Conservation (phyloP, 495 filamentous ascomycete genomes). For the Oleoguttula mirabilis region DNA sequence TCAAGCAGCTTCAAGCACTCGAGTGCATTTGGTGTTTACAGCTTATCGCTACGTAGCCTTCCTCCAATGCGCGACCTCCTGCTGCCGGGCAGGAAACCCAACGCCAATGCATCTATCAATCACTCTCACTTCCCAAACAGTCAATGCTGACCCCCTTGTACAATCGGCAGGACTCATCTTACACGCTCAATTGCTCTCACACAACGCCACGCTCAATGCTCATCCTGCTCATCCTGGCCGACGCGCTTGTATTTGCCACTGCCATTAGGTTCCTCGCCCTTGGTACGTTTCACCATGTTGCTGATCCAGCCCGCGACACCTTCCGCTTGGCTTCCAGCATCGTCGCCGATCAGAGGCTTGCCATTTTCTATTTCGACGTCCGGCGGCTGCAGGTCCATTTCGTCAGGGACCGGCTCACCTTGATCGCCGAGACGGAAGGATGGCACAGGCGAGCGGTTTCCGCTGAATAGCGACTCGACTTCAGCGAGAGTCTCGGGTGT, state of each 20-base stretch:
- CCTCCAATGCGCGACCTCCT: no score
- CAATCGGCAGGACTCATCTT: neutral
- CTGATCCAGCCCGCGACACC: slow-evolving; percentile 61
- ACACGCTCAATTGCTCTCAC: slow-evolving; percentile 10
- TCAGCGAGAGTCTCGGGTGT: slow-evolving; percentile 59
- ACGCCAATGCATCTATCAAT: no score
- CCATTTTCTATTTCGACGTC: slow-evolving; percentile 37
- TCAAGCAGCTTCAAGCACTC: no score
- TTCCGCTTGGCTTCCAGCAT: slow-evolving; percentile 31
- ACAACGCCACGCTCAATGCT: neutral
- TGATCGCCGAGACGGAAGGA: slow-evolving; percentile 59
- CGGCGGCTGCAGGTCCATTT: slow-evolving; percentile 59
- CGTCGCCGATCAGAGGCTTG: slow-evolving; percentile 34
- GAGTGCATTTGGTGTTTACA: no score
- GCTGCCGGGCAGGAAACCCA: no score
- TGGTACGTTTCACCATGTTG: slow-evolving; percentile 46
- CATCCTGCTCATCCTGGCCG: slow-evolving; percentile 48
- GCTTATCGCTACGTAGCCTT: no score
- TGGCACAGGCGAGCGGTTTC: slow-evolving; percentile 59
- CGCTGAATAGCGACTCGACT: slow-evolving; percentile 59
- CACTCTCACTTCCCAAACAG: no score
- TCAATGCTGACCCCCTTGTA: no score
- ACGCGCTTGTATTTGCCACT: slow-evolving; percentile 52
- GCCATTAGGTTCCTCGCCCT: slow-evolving; percentile 34
- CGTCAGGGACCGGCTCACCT: slow-evolving; percentile 49